Percentiles rank a stretch among this genome's conserved stretches.
Evolutionary conservation across 352 stramenopile species (phyloP).

Genomic region (Pythium volutum): DNA sequence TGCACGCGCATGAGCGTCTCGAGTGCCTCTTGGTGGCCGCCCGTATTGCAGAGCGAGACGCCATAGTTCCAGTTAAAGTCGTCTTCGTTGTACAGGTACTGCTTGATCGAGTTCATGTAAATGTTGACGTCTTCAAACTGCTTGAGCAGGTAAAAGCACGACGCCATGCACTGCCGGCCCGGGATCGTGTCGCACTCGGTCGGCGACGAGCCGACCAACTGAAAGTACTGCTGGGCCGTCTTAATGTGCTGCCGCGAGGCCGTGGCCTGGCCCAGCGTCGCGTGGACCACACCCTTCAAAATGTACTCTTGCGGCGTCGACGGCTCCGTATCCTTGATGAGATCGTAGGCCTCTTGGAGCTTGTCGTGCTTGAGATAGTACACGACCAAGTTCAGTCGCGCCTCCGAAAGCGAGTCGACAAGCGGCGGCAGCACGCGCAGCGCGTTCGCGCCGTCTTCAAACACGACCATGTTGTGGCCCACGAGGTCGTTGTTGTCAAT

Average conservation of each 20-base stretch:
- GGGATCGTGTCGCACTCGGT: conserved; percentile 97
- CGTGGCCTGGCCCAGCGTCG: conserved; percentile 86
- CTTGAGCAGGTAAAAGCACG: conserved; percentile 95
- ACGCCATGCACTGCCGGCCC: conserved; percentile 96
- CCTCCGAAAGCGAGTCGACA: conserved; percentile 91
- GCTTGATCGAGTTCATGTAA: conserved; percentile 96
- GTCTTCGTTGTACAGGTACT: conserved; percentile 96
- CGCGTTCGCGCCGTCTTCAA: conserved; percentile 92
- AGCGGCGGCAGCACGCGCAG: conserved; percentile 91
- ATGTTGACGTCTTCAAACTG: conserved; percentile 98
- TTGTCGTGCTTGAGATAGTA: conserved; percentile 92
- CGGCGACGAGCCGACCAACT: conserved; percentile 91
- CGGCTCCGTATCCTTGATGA: conserved; percentile 94
- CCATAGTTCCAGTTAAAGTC: conserved; percentile 99
- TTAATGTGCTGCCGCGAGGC: conserved; percentile 91
- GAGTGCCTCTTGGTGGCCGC: conserved; percentile 92
- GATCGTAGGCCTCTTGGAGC: conserved; percentile 92
- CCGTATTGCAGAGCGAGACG: conserved; percentile 89
- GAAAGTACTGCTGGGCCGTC: conserved; percentile 92
- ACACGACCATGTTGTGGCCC: conserved; percentile 95
- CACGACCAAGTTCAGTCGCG: conserved; percentile 94
- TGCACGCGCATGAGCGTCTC: conserved; percentile 92
- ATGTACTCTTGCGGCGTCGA: conserved; percentile 93
- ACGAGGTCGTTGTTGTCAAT: conserved; percentile 93
- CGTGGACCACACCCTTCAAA: conserved; percentile 90